Percentiles rank a stretch among this genome's conserved stretches.
These are phyloP conservation scores for Benincasa hispida DNA, from an alignment of 306 rosid species.

Conservation along the genomic window DNA sequence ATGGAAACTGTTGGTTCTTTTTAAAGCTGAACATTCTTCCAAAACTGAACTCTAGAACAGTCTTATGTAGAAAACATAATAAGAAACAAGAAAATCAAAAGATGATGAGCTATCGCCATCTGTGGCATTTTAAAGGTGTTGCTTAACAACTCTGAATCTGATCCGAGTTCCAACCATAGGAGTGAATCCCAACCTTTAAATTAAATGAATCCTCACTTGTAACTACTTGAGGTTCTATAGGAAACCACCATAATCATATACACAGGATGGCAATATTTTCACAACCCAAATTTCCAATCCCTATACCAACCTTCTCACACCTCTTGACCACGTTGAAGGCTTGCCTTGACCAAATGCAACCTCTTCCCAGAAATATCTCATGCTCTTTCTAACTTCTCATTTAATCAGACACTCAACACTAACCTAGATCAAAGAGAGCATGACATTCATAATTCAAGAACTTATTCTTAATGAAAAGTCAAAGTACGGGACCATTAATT, in stretches of 20 bases:
- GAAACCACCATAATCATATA: neutral
- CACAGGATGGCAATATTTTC: neutral
- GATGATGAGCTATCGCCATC: neutral
- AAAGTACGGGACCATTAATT: neutral
- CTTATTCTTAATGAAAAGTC: too few relatives aligned
- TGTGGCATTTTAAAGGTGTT: neutral
- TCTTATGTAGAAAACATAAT: neutral
- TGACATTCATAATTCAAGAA: neutral
- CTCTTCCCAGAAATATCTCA: neutral
- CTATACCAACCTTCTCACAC: neutral
- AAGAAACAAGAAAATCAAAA: neutral
- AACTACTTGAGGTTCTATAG: neutral
- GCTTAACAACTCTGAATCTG: neutral
- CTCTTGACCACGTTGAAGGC: neutral
- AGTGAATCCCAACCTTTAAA: neutral
- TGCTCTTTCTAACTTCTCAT: neutral
- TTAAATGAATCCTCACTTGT: neutral
- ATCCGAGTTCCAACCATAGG: neutral
- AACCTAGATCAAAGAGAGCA: neutral
- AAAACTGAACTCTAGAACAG: neutral
- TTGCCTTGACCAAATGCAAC: neutral
- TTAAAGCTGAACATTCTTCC: neutral
- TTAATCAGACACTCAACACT: neutral
- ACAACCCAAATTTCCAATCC: neutral
- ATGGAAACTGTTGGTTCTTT: neutral